Percentiles rank a stretch among this genome's conserved stretches.
These are phyloP conservation scores for Boletus rubropictus DNA, from an alignment of 768 basidiomycete species.

Conservation along the genomic window DNA sequence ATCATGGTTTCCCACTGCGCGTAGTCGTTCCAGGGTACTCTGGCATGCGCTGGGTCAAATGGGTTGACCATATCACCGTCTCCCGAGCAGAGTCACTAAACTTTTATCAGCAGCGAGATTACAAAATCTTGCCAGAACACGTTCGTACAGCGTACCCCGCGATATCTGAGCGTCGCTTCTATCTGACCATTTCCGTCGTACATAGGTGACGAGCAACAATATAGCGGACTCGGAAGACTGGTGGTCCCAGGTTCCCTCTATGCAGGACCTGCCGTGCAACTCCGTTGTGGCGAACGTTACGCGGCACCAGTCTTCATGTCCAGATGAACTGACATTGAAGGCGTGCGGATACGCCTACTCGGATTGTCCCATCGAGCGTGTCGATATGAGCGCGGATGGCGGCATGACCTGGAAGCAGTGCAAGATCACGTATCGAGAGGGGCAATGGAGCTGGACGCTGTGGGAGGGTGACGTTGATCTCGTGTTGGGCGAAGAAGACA, in stretches of 20 bases:
- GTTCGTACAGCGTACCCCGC: conserved; percentile 29
- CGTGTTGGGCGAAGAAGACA: conserved; percentile 18
- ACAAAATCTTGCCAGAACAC: conserved; percentile 54
- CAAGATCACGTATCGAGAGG: conserved; percentile 52
- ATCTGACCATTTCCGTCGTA: neutral
- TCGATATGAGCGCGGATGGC: conserved; percentile 49
- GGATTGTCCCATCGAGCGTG: conserved; percentile 39
- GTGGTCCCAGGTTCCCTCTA: conserved; percentile 54
- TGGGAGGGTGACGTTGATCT: conserved; percentile 52
- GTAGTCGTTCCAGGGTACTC: conserved; percentile 61
- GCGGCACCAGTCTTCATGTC: conserved; percentile 6
- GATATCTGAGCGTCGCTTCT: neutral
- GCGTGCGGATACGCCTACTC: conserved; percentile 57
- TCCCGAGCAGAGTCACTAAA: conserved; percentile 53
- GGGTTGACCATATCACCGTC: conserved; percentile 58
- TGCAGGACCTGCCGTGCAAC: conserved; percentile 57
- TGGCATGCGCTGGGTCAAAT: conserved; percentile 74
- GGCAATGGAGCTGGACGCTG: conserved; percentile 69
- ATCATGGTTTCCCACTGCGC: conserved; percentile 64
- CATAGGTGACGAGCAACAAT: conserved; percentile 22
- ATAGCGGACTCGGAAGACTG: conserved; percentile 24
- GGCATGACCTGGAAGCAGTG: conserved; percentile 49
- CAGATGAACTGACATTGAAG: conserved; percentile 22
- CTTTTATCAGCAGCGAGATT: conserved; percentile 70
- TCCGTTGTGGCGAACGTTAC: conserved; percentile 43